These are phyloP conservation scores for Penicillium taxi DNA, from an alignment of 495 filamentous ascomycete species.

Conservation along the genomic window DNA sequence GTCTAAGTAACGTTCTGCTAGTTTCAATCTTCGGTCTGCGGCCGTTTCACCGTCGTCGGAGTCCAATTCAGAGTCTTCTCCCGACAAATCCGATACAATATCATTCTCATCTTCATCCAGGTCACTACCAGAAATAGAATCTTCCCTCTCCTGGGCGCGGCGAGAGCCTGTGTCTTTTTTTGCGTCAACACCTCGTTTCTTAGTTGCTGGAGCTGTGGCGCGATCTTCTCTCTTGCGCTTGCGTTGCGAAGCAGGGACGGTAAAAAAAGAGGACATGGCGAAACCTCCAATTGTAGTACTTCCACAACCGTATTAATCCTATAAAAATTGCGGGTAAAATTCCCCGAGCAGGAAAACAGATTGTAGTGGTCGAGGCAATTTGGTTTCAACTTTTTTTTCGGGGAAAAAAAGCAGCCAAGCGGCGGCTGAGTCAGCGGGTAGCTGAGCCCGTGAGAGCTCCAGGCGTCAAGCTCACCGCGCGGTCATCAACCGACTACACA, in stretches of 20 bases:
- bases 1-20: constrained; percentile 88
- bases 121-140: constrained; percentile 86
- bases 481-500: constrained; percentile 21
- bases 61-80: constrained; percentile 42
- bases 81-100: constrained; percentile 34
- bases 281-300: constrained; percentile 5
- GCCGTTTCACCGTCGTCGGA: constrained; percentile 70
- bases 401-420: constrained; percentile 26
- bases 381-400: constrained; percentile 33
- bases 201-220: constrained; percentile 42
- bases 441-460: constrained; percentile 33
- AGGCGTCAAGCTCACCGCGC: constrained; percentile 42
- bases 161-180: constrained; percentile 24
- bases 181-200: constrained; percentile 46
- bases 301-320: constrained; percentile 6
- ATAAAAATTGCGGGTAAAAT: constrained; percentile 5
- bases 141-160: constrained; percentile 30
- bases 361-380: constrained; percentile 6
- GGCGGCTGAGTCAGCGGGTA: constrained; percentile 36
- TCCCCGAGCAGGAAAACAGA: constrained; percentile 5
- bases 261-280: constrained; percentile 80
- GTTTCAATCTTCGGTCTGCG: constrained; percentile 73
- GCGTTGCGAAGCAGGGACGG: constrained; percentile 63
- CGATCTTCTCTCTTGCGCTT: constrained; percentile 65
- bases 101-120: constrained; percentile 52